Evolutionary conservation across 1,139 yeast genomes (phyloP), one percentile per base, ranked within the genome.

Genomic region (Arxiozyma slooffiae): DNA sequence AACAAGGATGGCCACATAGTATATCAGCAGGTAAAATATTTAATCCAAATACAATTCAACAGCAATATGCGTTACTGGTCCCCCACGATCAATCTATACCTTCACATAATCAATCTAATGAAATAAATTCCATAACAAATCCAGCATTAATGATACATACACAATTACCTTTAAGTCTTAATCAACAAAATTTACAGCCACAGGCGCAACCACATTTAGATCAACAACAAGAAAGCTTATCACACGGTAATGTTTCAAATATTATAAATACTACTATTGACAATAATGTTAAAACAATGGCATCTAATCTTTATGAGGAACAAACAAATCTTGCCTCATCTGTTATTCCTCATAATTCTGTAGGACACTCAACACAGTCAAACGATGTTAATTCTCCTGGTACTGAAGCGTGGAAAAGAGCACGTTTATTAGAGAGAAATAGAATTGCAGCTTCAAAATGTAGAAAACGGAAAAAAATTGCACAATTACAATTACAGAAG

Each of bases 341-440:
- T 30, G 14, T 7, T 11, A 30, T 30, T 6, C 42, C 16, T 21
- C 14, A 39, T 9, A 39, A 39, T 39, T 22, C 8, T 20, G 21
- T 22, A n/a, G 20, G 42, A 26, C 16, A 38, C 11, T 43, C 38
- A 36, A 38, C 38, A 36, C 44, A 26, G 18, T 39, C 45, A 21
- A 40, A 52, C 57, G 75, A 76, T 51, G 85, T 84, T 0, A 85
- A 87, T 1, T 77, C 81, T 20, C 89, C 89, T 0, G 92, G 92
- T 1, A 83, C 92, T 0, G 79, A 85, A 0, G 88, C 87, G 0
- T 85, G 88, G 89, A 83, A 83, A 60, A 78, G 81, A 56, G 87
- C 83, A 50, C 70, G 88, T 51, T 67, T 83, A 21, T 67, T 83
- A 53, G 90, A 82, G 62, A 69, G 90, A 59, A 83, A 83, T 60